Evolutionary conservation across 1,284 basidiomycete genomes (phyloP).

Genomic region (Boletellus sp.): DNA sequence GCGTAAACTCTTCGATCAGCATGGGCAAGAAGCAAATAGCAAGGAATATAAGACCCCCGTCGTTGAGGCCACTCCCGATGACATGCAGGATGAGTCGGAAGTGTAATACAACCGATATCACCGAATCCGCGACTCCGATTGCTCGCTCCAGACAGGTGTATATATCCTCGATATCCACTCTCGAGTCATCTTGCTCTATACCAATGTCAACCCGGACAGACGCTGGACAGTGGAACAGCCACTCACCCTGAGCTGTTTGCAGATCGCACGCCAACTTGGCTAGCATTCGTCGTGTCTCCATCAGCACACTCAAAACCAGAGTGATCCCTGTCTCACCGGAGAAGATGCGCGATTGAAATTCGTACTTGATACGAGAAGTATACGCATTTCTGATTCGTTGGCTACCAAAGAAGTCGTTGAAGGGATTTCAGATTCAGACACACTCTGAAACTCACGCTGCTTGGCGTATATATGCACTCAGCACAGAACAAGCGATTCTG

Average conservation of each 20-base stretch:
- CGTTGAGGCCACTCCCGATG: slow-evolving; percentile 11
- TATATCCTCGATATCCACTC: background rate
- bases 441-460: slow-evolving; percentile 11
- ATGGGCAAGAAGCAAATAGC: slow-evolving; percentile 19
- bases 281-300: background rate
- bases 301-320: background rate
- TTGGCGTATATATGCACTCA: slow-evolving; percentile 18
- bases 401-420: slow-evolving; percentile 1
- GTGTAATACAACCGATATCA: slow-evolving; percentile 24
- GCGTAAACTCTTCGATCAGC: background rate
- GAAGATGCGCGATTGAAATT: slow-evolving; percentile 21
- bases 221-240: background rate
- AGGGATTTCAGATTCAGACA: background rate
- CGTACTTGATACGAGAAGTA: slow-evolving; percentile 20
- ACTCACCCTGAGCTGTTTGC: slow-evolving; percentile 22
- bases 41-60: slow-evolving; percentile 22
- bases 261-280: slow-evolving; percentile 20
- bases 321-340: slow-evolving; percentile 7
- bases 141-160: slow-evolving; percentile 11
- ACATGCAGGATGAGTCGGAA: slow-evolving; percentile 19
- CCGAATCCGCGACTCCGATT: slow-evolving; percentile 3
- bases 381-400: slow-evolving; percentile 1
- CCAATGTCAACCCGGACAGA: background rate
- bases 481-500: slow-evolving; percentile 14
- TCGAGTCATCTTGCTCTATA: slow-evolving; percentile 3